Base-by-base conservation (phyloP, 352 stramenopile species). In the Bremia lactucae region DNA sequence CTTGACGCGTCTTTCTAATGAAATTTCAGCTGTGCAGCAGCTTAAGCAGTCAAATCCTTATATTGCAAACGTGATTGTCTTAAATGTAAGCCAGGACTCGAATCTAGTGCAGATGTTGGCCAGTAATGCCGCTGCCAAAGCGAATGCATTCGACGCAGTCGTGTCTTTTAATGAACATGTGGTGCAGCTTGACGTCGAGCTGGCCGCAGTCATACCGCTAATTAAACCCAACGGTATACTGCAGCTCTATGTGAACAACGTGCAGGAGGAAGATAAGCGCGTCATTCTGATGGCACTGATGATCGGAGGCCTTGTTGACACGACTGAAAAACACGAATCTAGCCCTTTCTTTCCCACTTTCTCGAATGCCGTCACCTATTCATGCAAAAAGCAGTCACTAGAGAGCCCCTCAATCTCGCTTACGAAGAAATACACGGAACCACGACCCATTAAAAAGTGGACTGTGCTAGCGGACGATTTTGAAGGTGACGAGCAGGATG, bases 261-360 rank as follows among this genome's bases (percentile, higher is more conserved):
- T 72, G 15, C 46, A 62, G 33, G 66, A 76, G 9, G 69, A 83
- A n/a, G 75, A 75, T 51, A 84, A 84, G 66, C 83, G 65, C 50
- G 49, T 56, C 0, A 58, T 88, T 18, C 46, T 87, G 15, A 87
- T 90, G 78, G 71, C 78, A 31, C 45, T 89, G 24, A 82, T 91
- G 66, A 79, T 89, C 20, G 72, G 60, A 2, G 81, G 81, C 6
- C 80, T 88, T 38, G 68, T 88, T 38, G 77, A 87, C 26, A 55
- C 62, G 4, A 48, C 63, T 4, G 53, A 65, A 16, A 65, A 66
- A 13, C 46, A 62, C 21, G 68, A 59, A 3, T 52, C 31, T 14
- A 66, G 54, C 24, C 22, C 49, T 22, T 60, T 78, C 25, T 83
- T 68, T 61, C 63, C 73, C 1, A 50, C 68, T 11, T 51, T 83